Base-by-base conservation (phyloP, 2,329 filamentous ascomycete genomes). In the Aureobasidium sp. region DNA sequence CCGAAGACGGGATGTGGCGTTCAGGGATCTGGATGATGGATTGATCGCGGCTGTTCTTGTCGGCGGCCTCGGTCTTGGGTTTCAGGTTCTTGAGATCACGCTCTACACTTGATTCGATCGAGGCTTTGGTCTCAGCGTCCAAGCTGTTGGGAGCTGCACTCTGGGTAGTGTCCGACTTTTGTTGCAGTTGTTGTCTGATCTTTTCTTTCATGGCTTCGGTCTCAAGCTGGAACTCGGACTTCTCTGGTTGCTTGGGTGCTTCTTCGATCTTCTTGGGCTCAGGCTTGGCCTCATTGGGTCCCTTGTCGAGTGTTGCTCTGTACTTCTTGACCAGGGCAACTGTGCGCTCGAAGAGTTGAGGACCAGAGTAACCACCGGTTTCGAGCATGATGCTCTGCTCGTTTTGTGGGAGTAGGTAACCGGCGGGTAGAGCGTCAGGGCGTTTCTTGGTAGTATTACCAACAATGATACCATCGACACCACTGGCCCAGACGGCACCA, bases 401-500 rank as follows among this genome's bases (percentile, higher is more conserved):
- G 65, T 82, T 79, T 2, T 78, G 69, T 0, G 86, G 82, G 30
- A 96, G 79, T 37, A 78, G 74, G 66, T 87, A 83, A 30, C 87
- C 86, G 29, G 81, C 76, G 0, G 91, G 88, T 0, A 93, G 72
- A 3, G 92, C 77, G 3, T 85, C 86, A 0, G 86, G 82, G 47
- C 94, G 82, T 66, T 87, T 84, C 76, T 94, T 96, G 3, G 94
- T 99, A 0, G 94, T 99, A 78, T 99, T 99, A 11, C 93, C 94
- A 4, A 99, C 93, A 64, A 99, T 97, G 39, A 99, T 85, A 32
- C 94, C 94, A 68, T 97, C 92, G 2, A 97, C 92, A 7, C 92
- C 92, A 63, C 89, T 91, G 67, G 81, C 80, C 79, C 85, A 88
- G 13, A 96, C 86, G 0, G 92, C 92, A 67, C 91, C 84, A 64